Evolutionary conservation across 768 basidiomycete genomes (phyloP).

Genomic region (Leccinum subgranulosum): DNA sequence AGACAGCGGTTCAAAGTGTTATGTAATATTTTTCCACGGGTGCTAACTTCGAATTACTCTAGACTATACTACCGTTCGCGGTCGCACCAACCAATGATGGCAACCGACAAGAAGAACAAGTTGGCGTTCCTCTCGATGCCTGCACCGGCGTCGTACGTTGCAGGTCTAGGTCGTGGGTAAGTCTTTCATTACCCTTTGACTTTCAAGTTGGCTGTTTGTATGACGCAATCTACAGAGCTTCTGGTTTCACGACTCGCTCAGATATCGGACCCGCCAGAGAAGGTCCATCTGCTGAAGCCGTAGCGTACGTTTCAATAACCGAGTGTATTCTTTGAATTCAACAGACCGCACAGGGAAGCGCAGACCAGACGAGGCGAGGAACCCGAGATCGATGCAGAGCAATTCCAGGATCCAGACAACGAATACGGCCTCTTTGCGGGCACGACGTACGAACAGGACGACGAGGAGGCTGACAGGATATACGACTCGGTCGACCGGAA

Average conservation of each 20-base stretch:
- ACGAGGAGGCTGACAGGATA: constrained; percentile 95
- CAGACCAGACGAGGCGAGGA: constrained; percentile 87
- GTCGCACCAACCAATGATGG: constrained; percentile 29
- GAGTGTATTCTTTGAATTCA: background rate
- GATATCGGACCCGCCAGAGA: constrained; percentile 99
- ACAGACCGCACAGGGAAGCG: constrained; percentile 61
- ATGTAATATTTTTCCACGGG: no score
- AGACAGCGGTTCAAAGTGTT: no score
- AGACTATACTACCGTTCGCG: no score
- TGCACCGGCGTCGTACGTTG: constrained; percentile 95
- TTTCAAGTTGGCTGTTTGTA: background rate
- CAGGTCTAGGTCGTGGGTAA: constrained; percentile 96
- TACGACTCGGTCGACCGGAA: constrained; percentile 89
- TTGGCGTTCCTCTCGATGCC: constrained; percentile 88
- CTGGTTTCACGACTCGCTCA: constrained; percentile 95
- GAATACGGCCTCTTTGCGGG: constrained; percentile 95
- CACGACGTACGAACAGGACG: constrained; percentile 94
- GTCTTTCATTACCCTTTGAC: constrained; percentile 28
- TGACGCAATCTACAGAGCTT: constrained; percentile 56
- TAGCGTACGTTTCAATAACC: constrained; percentile 66
- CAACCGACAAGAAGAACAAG: constrained; percentile 68
- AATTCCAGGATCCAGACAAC: constrained; percentile 96
- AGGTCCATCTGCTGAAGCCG: constrained; percentile 86
- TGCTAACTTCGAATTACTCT: no score
- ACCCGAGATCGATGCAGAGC: constrained; percentile 81